Base-by-base conservation (phyloP, 2,329 filamentous ascomycete species). In the Ophiostoma pallidulum region DNA sequence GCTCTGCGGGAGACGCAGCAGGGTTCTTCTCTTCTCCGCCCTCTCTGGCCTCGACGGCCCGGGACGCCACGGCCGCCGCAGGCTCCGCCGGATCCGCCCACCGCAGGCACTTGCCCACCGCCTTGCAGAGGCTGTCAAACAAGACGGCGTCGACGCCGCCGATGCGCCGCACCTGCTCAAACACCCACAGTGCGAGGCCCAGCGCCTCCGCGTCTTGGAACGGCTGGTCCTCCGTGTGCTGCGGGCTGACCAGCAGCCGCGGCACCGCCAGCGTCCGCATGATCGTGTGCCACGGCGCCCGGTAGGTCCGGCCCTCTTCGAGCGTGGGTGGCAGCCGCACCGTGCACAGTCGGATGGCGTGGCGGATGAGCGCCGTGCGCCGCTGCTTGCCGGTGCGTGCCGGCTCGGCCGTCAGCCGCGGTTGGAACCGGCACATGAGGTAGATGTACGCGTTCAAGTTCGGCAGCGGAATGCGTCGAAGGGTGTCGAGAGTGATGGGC, bases 381-480 rank as follows among this genome's bases (percentile, higher is more conserved):
- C 33, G 49, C 29, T 28, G 59, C 54, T 29, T 58, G 29, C 12
- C 45, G 6, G 7, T 40, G n/a, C 48, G 62, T 22, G 38, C 53
- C 44, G 29, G 59, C 51, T 36, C 38, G n/a, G 22, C 41, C 45
- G 41, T 50, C 49, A 32, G 54, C 53, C 46, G 56, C 28, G 64
- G 62, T 36, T 68, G 63, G 38, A 68, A 64, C 22, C 66, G 62
- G 52, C 70, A 72, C n/a, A 77, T 62, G n/a, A 75, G 59, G 18
- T 57, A 47, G 19, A 82, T 65, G 56, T 75, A 80, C 3, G 75
- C 71, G 7, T 64, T 62, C 48, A 82, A 70, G 1, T 72, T 51
- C 4, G 50, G 20, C 4, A 62, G 50, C 1, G 68, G 64, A 7
- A 69, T 58, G 16, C 56, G 5, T 2, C 26, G 42, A 3, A 54